Conservation (phyloP, 148 eudicot species). For the Chenopodium album region DNA sequence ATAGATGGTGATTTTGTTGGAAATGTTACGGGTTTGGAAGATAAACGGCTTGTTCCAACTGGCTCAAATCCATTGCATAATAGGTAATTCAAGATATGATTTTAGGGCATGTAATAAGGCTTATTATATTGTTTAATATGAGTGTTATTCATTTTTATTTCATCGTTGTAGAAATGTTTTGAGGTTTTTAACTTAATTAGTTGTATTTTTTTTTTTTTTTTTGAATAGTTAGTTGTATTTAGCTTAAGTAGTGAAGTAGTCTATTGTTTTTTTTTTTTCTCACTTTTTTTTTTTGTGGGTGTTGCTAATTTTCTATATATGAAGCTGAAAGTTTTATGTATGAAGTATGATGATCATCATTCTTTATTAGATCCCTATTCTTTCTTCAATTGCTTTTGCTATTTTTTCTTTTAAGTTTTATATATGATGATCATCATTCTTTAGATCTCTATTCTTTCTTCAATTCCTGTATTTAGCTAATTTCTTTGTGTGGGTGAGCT, state of each 20-base stretch:
- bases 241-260: background rate
- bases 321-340: background rate
- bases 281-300: background rate
- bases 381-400: too few species aligned
- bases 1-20: background rate
- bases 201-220: background rate
- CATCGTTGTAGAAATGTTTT: background rate
- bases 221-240: background rate
- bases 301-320: background rate
- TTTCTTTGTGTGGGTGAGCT: too few species aligned
- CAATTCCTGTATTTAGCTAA: too few species aligned
- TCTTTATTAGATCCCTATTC: too few species aligned
- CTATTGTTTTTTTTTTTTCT: background rate
- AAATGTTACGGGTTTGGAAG: slow-evolving; percentile 26
- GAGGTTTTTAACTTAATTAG: background rate
- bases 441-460: too few species aligned
- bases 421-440: background rate
- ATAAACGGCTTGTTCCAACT: slow-evolving; percentile 31
- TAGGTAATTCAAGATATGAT: slow-evolving; percentile 15
- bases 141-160: background rate
- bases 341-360: background rate
- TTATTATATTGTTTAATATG: too few species aligned
- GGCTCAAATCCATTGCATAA: slow-evolving; percentile 36
- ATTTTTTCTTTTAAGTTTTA: background rate
- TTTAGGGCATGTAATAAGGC: too few species aligned